Percentiles rank a stretch among this genome's conserved stretches.
These are phyloP conservation scores for Sporothrix variecibatus DNA, from an alignment of 2,329 filamentous ascomycete species.

Conservation along the genomic window DNA sequence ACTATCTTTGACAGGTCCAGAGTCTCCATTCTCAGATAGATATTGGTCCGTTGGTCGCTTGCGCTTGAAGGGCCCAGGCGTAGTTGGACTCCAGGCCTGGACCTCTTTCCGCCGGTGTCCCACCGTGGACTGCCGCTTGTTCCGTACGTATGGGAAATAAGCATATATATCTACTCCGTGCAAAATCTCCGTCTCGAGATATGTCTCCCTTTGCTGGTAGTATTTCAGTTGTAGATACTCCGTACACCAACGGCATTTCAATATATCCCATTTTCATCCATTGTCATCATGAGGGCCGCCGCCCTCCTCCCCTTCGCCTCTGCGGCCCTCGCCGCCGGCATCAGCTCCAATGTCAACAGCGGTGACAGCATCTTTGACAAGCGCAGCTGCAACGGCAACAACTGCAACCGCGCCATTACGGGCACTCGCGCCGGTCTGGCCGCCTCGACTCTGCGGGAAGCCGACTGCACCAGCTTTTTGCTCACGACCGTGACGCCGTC, in stretches of 20 bases:
- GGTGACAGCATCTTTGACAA: conserved; percentile 37
- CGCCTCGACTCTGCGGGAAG: conserved; percentile 38
- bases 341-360: conserved; percentile 2
- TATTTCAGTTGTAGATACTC: too few species aligned
- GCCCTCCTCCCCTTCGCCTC: conserved; percentile 43
- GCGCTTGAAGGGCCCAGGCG: too few species aligned
- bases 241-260: too few species aligned
- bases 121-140: neutral
- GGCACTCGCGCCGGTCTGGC: conserved; percentile 49
- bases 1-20: neutral
- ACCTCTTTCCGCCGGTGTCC: neutral
- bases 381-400: conserved; percentile 46
- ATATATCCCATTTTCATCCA: too few species aligned
- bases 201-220: too few species aligned
- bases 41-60: too few species aligned
- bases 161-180: neutral
- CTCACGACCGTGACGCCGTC: conserved; percentile 44
- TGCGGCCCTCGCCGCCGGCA: conserved; percentile 38
- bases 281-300: too few species aligned
- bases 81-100: too few species aligned
- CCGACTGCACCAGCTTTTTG: conserved; percentile 39
- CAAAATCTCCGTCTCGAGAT: too few species aligned
- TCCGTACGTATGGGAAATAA: neutral
- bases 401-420: conserved; percentile 51
- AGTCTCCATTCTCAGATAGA: too few species aligned